Evolutionary conservation across 2,329 filamentous ascomycete genomes (phyloP), one percentile per base, ranked within the genome.

Genomic region (Cladosporium colombiae): DNA sequence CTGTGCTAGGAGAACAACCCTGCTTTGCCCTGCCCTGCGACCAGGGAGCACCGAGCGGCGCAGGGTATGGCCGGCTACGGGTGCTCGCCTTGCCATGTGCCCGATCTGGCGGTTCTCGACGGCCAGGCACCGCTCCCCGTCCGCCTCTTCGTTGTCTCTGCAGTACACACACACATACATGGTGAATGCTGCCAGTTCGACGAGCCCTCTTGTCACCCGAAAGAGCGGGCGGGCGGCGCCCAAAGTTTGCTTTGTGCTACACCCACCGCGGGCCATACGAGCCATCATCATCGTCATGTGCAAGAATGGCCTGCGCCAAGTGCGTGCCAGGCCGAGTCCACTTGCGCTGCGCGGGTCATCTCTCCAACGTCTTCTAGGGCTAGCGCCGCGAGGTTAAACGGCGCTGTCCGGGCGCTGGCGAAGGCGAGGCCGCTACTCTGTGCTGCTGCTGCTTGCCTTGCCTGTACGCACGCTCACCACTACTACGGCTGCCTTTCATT

Each of bases 361-460:
- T 49, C 37, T 60, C 57, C 57, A 60, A 60, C 57, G 57, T 57
- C 55, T 60, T 60, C 52, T 55, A 57, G 55, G 59, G 44, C 59
- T 62, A 62, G 59, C 59, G 59, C 59, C 23, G 46, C 46, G 59
- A 62, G 59, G 44, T 37, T 62, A 62, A 62, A 62, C 59, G 59
- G 44, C 59, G 29, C 44, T 16, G 59, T 52, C 59, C 59, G 59
- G 50, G 59, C 59, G 46, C 33, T 35, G 29, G 44, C 46, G 58
- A 60, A 62, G 60, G 60, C 60, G 60, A 62, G 60, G 60, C 60
- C 60, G 60, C 31, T 62, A 40, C 40, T 35, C 58, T 52, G 37
- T 44, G 18, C 37, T 44, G 37, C 35, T 40, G 35, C 37, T 23
- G 16, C 31, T 44, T 37, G 35, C n/a, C 31, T 25, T 25, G 35